Evolutionary conservation across 371 early-diverging fungal genomes (phyloP), one percentile per base, ranked within the genome.

Genomic region (Mucor lusitanicus): DNA sequence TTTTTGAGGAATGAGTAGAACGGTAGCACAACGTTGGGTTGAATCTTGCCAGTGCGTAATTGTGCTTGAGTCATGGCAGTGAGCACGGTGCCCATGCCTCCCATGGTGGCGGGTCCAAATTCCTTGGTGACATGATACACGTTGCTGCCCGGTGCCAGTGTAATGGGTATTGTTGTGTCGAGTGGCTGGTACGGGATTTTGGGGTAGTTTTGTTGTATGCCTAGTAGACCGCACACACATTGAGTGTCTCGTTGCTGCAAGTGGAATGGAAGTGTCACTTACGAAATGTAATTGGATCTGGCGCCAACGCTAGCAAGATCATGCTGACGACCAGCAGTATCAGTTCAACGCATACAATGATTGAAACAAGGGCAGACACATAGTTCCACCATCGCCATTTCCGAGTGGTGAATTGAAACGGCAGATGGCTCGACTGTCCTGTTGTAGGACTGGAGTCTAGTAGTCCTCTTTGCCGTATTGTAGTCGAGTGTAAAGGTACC

Each of bases 51-150:
- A 0, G 85, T 77, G 15, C 68, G 69, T 64, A 87, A 80, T 62
- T 89, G 90, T 28, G 86, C 88, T 19, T 78, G 62, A 0, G 88
- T 78, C 1, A 89, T 74, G 0, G 87, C 82, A 6, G 90, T 89
- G 40, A 88, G 74, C 3, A 87, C 83, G 61, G 79, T 79, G 21
- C 90, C 90, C 63, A 89, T 76, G 2, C 84, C 86, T 42, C 86
- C 86, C 84, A 86, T 85, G 0, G 86, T 76, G 1, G 88, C 87
- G 12, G 82, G 79, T 11, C 88, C 88, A 70, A 88, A 89, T 63
- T 89, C 90, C 66, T 86, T 88, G 15, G 87, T 86, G 55, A 90
- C 78, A 64, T 90, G 90, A 55, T 86, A 90, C n/a, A 90, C 76
- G 12, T 63, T 40, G 7, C 61, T 73, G 17, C 62, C 30, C 12